Base-by-base conservation (phyloP, 345 rosid species). In the Citrus cavaleriei region DNA sequence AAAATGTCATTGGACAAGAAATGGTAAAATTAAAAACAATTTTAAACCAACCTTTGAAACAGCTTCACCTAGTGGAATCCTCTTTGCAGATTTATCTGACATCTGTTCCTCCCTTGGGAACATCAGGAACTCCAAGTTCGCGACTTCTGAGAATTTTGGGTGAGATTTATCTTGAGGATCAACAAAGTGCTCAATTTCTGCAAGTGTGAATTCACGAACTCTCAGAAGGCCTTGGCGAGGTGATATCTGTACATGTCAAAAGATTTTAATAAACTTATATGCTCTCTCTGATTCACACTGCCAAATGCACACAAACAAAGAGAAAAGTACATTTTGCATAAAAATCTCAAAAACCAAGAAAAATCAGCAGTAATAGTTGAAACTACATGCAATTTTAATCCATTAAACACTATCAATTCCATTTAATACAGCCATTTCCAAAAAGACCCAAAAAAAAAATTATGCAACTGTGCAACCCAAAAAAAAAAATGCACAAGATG, bases 161-260 rank as follows among this genome's bases (percentile, higher is more conserved):
- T 95, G 99, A n/a, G 94, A 87, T 85, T 95, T 95, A 79, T 92
- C 89, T 79, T 95, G 97, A 40, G 99, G 99, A 84, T 95, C 99
- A 61, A 95, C 98, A 76, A 95, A 95, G 74, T 95, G 98, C 84
- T 95, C 99, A 74, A 95, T 95, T 81, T 95, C 99, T 19, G 99
- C 99, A 10, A 95, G 81, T 13, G 98, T 95, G 83, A 95, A 95
- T 82, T 95, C 98, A 38, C 99, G 97, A 68, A 92, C 98, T 81
- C 99, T 86, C 40, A 95, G 77, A 79, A 94, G 99, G 60, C 99
- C 99, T 91, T 95, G 99, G 57, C 99, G 98, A 78, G 99, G 99
- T 85, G 98, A 91, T 71, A 95, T 95, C 99, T 93, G 85, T 34
- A 64, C 60, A 19, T 34, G 67, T 25, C 25, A 51, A 46, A 70